Conservation (phyloP, 805 yeast genomes). For the Myxozyma neotropica region DNA sequence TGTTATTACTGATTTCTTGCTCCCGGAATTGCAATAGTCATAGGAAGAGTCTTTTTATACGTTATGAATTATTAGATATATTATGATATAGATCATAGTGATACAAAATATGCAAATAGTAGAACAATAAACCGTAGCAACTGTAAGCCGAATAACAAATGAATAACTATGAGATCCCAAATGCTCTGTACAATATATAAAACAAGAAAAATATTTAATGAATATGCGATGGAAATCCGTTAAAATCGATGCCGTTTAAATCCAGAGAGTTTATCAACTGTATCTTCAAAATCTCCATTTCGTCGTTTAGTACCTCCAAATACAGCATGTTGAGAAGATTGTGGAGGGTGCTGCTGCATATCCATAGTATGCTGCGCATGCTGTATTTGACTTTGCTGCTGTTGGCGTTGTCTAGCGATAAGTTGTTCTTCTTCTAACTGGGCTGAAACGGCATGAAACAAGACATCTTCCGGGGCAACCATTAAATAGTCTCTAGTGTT, state of each 20-base stretch:
- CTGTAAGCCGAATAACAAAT: background rate
- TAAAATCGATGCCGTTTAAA: slow-evolving; percentile 10
- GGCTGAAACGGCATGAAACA: slow-evolving; percentile 32
- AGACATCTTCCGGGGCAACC: slow-evolving; percentile 29
- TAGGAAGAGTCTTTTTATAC: background rate
- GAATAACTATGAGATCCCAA: background rate
- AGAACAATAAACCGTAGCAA: background rate
- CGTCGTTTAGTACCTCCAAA: slow-evolving; percentile 7
- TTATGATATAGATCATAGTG: background rate
- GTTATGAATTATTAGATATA: background rate
- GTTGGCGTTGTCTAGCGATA: slow-evolving; percentile 12
- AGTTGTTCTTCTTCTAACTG: slow-evolving; percentile 29
- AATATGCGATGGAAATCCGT: background rate
- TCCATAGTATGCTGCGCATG: background rate
- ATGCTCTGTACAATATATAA: background rate
- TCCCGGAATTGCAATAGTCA: slow-evolving; percentile 16
- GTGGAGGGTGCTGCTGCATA: slow-evolving; percentile 4
- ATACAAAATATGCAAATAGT: background rate
- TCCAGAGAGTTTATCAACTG: background rate
- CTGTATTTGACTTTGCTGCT: background rate
- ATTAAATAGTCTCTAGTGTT: slow-evolving; percentile 23
- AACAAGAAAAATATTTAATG: background rate
- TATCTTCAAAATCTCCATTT: slow-evolving; percentile 1
- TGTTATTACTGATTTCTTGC: slow-evolving; percentile 37
- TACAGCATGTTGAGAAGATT: background rate